phyloP scores from a whole-genome alignment of 257 asterid genomes.

The Jacaranda mimosifolia region DNA sequence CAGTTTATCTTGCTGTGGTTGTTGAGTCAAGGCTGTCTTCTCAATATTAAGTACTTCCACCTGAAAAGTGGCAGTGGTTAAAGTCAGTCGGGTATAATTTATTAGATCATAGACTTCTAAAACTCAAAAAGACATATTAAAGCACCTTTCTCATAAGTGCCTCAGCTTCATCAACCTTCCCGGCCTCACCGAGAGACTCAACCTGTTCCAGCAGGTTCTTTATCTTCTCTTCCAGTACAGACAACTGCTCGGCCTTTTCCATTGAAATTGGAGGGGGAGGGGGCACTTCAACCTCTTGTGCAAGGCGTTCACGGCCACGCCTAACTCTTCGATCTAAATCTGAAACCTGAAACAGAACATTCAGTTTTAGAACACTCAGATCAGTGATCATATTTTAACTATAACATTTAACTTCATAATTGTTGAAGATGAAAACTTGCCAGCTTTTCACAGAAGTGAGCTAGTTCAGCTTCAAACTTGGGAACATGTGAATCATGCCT shows the following conservation, averaged over 20 bases:
- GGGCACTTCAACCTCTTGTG: constrained; percentile 87
- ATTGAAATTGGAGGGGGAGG: constrained; percentile 95
- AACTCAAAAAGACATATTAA: neutral
- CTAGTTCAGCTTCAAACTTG: constrained; percentile 94
- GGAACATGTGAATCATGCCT: constrained; percentile 86
- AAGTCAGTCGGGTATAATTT: constrained; percentile 19
- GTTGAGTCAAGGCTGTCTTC: constrained; percentile 82
- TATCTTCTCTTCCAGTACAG: constrained; percentile 93
- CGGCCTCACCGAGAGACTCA: constrained; percentile 99
- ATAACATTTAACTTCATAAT: constrained; percentile 20
- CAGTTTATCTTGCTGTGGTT: constrained; percentile 75
- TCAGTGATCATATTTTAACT: constrained; percentile 14
- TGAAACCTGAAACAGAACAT: constrained; percentile 62
- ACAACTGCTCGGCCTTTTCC: constrained; percentile 90
- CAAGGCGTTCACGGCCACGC: constrained; percentile 98
- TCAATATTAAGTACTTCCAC: constrained; percentile 88
- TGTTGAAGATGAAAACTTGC: constrained; percentile 53
- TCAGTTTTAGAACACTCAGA: neutral
- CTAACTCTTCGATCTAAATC: constrained; percentile 94
- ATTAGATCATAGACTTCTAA: constrained; percentile 10
- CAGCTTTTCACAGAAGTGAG: constrained; percentile 93
- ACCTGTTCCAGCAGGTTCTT: constrained; percentile 96
- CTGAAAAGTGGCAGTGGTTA: constrained; percentile 45
- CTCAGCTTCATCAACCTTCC: constrained; percentile 99
- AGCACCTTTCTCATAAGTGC: constrained; percentile 98